Evolutionary conservation across 495 filamentous ascomycete species (phyloP), one percentile per base, ranked within the genome.

Genomic region (Tuber umbilicatum): DNA sequence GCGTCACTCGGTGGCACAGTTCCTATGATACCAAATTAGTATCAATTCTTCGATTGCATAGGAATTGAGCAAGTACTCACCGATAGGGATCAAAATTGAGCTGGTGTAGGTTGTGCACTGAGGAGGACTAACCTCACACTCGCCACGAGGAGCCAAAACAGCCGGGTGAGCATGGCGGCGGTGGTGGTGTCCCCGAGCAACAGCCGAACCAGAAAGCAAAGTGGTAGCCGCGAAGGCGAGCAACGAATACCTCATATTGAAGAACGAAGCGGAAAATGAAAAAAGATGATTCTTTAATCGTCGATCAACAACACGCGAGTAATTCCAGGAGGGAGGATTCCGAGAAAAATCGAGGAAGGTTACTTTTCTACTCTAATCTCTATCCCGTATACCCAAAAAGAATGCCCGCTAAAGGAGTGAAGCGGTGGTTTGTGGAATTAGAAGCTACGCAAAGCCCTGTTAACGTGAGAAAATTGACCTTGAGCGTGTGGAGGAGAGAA

Each of bases 381-480:
- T n/a, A n/a, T n/a, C n/a, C n/a, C n/a, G n/a, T n/a, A n/a, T n/a
- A n/a, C n/a, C 83, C 76, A 81, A 85, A 94, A 93, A 85, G 92
- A 94, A 86, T 91, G 92, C 91, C 93, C 92, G 93, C 93, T 94
- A 87, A 96, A 96, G 82, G 93, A 96, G 91, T 94, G 93, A 94
- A 94, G 93, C 93, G 92, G 93, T 94, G 83, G 87, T 90, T 85
- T 81, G 85, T 85, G 73, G 69, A 77, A 73, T 72, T 68, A 19
- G 55, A 77, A 77, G 55, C 31, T 76, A 70, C 75, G 69, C 75
- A 77, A 76, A 77, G 50, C 69, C 74, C 74, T 73, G 64, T 67
- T 67, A 73, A 73, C 68, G 55, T 64, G 55, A 31, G 68, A 74
- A 74, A 68, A 50, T 78, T 78, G 76, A 64, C 75, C 72, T 78